Evolutionary conservation across 2,329 filamentous ascomycete genomes (phyloP).

Genomic region (Ophiostoma ips): DNA sequence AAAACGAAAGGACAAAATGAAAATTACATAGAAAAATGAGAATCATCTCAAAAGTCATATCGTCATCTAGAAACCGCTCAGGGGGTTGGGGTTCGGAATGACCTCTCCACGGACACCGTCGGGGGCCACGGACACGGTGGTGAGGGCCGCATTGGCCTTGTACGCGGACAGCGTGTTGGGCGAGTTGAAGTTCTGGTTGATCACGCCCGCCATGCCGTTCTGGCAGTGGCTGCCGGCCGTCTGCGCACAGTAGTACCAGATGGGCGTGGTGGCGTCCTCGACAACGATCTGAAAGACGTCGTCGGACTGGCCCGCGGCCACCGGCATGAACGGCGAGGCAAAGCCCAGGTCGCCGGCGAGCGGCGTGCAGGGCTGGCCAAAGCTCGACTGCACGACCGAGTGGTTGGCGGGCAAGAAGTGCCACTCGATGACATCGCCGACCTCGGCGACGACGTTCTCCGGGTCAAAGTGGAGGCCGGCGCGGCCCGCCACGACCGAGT

Average conservation of each 20-base stretch:
- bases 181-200: constrained; percentile 32
- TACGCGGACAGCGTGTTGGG: constrained; percentile 25
- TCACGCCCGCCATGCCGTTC: constrained; percentile 10
- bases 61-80: constrained; percentile 25
- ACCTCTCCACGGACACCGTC: constrained; percentile 23
- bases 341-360: constrained; percentile 24
- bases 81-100: constrained; percentile 29
- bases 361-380: constrained; percentile 29
- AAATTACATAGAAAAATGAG: not conserved
- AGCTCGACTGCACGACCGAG: constrained; percentile 24
- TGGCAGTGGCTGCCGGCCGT: constrained; percentile 12
- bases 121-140: constrained; percentile 20
- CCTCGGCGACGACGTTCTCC: constrained; percentile 31
- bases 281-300: constrained; percentile 32
- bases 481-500: constrained; percentile 32
- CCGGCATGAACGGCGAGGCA: constrained; percentile 30
- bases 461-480: constrained; percentile 36
- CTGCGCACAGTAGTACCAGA: constrained; percentile 7
- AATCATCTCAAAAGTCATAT: not conserved
- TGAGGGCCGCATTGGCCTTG: constrained; percentile 23
- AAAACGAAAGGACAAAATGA: not conserved
- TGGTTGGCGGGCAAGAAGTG: constrained; percentile 37
- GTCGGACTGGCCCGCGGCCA: constrained; percentile 21
- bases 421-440: constrained; percentile 40
- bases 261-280: constrained; percentile 24